Evolutionary conservation across 1,284 basidiomycete genomes (phyloP).

Genomic region (Peniophora sp.): DNA sequence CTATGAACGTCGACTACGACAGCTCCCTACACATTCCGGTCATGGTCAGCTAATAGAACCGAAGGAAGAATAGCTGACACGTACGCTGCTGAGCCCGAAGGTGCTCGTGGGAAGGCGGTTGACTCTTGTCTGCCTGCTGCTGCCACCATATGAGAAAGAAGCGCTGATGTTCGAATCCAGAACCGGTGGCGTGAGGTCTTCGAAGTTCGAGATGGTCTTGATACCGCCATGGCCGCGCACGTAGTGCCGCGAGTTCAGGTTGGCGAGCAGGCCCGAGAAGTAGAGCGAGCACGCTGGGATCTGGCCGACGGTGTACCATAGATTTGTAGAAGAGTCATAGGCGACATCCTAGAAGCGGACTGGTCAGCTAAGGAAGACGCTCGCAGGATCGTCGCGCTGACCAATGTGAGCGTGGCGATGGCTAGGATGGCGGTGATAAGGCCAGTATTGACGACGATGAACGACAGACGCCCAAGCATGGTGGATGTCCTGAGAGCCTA

Average conservation of each 20-base stretch:
- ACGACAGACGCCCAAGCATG: not conserved
- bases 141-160: no score
- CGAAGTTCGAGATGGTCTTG: not conserved
- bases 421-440: not conserved
- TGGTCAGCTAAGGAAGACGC: not conserved
- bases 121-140: no score
- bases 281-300: not conserved
- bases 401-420: not conserved
- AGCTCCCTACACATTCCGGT: no score
- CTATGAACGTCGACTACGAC: no score
- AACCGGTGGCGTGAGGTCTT: not conserved
- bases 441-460: constrained; percentile 1
- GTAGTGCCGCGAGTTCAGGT: not conserved
- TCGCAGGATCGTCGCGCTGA: not conserved
- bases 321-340: not conserved
- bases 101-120: no score
- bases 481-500: not conserved
- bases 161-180: not conserved
- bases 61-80: no score
- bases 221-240: not conserved
- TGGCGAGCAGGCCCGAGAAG: not conserved
- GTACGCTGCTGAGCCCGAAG: no score
- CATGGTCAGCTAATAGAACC: no score
- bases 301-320: not conserved
- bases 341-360: not conserved